A percentile compares a stretch with the other conserved stretches of the same genome.
phyloP scores from a whole-genome alignment of 768 basidiomycete genomes.

The Trametes sanguinea region DNA sequence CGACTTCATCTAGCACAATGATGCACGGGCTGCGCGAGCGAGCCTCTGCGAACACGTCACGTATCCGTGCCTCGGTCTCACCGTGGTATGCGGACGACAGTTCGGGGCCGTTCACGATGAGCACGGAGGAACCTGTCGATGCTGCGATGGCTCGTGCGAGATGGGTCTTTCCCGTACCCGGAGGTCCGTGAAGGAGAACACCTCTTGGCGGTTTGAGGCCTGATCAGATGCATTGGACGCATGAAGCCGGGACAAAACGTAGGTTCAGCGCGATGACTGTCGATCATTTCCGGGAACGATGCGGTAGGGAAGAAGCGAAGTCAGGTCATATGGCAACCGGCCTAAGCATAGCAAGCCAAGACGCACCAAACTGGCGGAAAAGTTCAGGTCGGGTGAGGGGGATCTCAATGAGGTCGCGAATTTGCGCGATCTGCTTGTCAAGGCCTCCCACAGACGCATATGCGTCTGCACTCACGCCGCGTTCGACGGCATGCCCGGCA shows the following conservation, averaged over 20 bases:
- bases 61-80: conserved; percentile 89
- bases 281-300: neutral
- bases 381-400: conserved; percentile 82
- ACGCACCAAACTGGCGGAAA: conserved; percentile 68
- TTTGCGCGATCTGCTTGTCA: conserved; percentile 81
- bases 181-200: conserved; percentile 91
- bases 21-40: conserved; percentile 84
- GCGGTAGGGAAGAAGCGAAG: neutral
- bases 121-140: conserved; percentile 82
- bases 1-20: conserved; percentile 93
- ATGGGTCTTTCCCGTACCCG: conserved; percentile 98
- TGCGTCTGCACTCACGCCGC: conserved; percentile 49
- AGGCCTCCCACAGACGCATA: conserved; percentile 89
- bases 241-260: neutral
- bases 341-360: neutral
- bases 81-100: conserved; percentile 95
- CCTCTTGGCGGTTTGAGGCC: conserved; percentile 97
- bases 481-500: conserved; percentile 47
- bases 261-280: conserved; percentile 1
- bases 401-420: conserved; percentile 83
- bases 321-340: conserved; percentile 7
- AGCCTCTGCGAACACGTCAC: conserved; percentile 89
- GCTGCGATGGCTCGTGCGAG: conserved; percentile 92
- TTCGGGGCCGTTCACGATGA: conserved; percentile 94
- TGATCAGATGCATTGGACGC: conserved; percentile 24